Percentiles rank a stretch among this genome's conserved stretches.
Evolutionary conservation across 208 protist genomes (phyloP).

Genomic region (Blastocrithidia nonstop): DNA sequence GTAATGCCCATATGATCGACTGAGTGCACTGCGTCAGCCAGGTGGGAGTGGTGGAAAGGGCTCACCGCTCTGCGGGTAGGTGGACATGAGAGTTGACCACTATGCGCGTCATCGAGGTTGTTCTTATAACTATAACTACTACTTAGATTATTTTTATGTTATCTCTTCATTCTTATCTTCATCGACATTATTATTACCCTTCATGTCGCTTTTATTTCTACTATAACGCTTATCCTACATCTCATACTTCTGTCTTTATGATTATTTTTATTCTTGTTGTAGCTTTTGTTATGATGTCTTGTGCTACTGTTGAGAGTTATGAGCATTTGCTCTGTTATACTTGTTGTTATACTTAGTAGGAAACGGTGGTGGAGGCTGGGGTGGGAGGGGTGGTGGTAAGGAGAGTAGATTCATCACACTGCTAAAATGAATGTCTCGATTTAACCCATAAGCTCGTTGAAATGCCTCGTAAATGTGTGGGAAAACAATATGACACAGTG

Average conservation of each 20-base stretch:
- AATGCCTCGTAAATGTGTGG: too few relatives aligned
- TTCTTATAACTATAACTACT: slow-evolving; percentile 3
- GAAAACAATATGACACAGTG: too few relatives aligned
- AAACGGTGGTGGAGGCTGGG: too few relatives aligned
- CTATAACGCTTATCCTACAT: not conserved
- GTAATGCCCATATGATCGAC: slow-evolving; percentile 52
- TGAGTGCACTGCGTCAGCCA: slow-evolving; percentile 34
- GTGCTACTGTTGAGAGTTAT: too few relatives aligned
- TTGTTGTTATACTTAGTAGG: too few relatives aligned
- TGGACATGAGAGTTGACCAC: slow-evolving; percentile 38
- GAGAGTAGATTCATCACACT: too few relatives aligned
- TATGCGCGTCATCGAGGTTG: slow-evolving; percentile 28
- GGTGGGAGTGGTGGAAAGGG: slow-evolving; percentile 46
- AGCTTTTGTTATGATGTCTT: too few relatives aligned
- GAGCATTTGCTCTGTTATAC: too few relatives aligned
- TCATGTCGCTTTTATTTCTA: not conserved
- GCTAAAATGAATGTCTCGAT: too few relatives aligned
- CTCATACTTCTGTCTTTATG: not conserved
- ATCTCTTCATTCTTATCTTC: not conserved
- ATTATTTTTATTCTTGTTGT: too few relatives aligned
- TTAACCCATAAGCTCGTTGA: too few relatives aligned
- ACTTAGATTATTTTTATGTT: not conserved
- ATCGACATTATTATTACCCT: not conserved
- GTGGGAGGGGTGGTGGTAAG: too few relatives aligned
- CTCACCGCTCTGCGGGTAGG: slow-evolving; percentile 35